Conservation (phyloP, 2,329 filamentous ascomycete genomes). For the Cladosporium sp. region DNA sequence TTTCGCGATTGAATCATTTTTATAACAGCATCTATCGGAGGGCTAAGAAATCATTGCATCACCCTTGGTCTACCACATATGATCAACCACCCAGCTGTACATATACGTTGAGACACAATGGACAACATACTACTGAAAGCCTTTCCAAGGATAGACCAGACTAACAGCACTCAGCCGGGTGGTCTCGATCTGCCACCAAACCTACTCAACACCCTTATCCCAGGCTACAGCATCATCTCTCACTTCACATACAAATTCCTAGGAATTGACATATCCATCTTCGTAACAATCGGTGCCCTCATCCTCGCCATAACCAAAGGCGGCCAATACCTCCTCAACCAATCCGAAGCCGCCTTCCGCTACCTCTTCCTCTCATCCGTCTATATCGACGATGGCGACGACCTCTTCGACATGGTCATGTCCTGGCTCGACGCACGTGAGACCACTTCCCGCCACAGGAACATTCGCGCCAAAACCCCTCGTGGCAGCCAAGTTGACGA, state of each 20-base stretch:
- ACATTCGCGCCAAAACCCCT: slow-evolving; percentile 39
- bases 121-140: slow-evolving; percentile 13
- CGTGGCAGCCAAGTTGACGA: slow-evolving; percentile 33
- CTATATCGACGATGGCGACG: slow-evolving; percentile 43
- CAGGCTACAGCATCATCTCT: slow-evolving; percentile 47
- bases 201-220: slow-evolving; percentile 48
- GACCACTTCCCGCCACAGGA: slow-evolving; percentile 34
- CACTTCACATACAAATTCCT: slow-evolving; percentile 39
- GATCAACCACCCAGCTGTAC: too few relatives aligned
- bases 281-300: slow-evolving; percentile 42
- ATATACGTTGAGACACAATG: slow-evolving; percentile 1
- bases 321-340: slow-evolving; percentile 33
- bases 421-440: slow-evolving; percentile 42
- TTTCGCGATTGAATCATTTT: too few relatives aligned
- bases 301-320: slow-evolving; percentile 39
- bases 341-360: slow-evolving; percentile 30
- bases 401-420: slow-evolving; percentile 41
- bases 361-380: slow-evolving; percentile 40
- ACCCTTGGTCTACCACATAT: too few relatives aligned
- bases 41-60: too few relatives aligned
- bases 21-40: too few relatives aligned
- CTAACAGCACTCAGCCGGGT: slow-evolving; percentile 2
- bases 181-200: slow-evolving; percentile 39
- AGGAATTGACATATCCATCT: slow-evolving; percentile 46
- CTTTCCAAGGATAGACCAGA: background rate